A percentile compares a stretch with the other conserved stretches of the same genome.
phyloP scores from a whole-genome alignment of 2,329 filamentous ascomycete genomes.

The Fusarium udum region DNA sequence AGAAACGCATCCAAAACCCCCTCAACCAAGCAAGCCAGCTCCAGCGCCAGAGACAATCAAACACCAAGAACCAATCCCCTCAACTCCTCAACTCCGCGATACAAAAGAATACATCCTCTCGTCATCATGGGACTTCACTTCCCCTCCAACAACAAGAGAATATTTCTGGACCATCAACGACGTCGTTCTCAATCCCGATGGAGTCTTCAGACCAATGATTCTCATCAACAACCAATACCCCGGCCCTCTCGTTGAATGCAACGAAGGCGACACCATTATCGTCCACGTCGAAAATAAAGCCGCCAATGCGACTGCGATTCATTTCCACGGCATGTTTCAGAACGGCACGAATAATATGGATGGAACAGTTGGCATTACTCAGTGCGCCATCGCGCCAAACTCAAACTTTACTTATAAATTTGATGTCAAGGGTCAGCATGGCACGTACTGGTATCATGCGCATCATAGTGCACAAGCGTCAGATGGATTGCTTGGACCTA shows the following conservation, averaged over 20 bases:
- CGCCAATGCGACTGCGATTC: constrained; percentile 72
- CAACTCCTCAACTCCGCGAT: constrained; percentile 42
- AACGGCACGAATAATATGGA: constrained; percentile 81
- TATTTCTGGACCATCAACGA: constrained; percentile 70
- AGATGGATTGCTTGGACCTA: constrained; percentile 73
- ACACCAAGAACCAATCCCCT: constrained; percentile 39
- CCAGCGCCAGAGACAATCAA: constrained; percentile 16
- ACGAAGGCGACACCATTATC: constrained; percentile 76
- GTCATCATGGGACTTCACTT: constrained; percentile 63
- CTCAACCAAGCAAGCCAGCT: neutral
- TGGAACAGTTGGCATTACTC: constrained; percentile 72
- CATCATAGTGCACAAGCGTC: constrained; percentile 72
- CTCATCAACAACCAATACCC: constrained; percentile 81
- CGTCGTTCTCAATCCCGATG: constrained; percentile 68
- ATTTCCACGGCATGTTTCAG: constrained; percentile 83
- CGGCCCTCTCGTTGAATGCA: constrained; percentile 75
- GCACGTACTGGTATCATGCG: constrained; percentile 70
- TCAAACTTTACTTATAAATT: constrained; percentile 74
- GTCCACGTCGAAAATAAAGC: constrained; percentile 76
- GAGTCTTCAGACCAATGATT: constrained; percentile 66
- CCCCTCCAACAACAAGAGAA: constrained; percentile 60
- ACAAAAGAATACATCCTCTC: constrained; percentile 66
- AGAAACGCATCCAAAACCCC: neutral
- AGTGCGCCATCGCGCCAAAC: constrained; percentile 73
- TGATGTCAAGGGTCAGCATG: constrained; percentile 62